These are phyloP conservation scores for Xylaria sp. DNA, from an alignment of 2,329 filamentous ascomycete genomes.

Conservation along the genomic window DNA sequence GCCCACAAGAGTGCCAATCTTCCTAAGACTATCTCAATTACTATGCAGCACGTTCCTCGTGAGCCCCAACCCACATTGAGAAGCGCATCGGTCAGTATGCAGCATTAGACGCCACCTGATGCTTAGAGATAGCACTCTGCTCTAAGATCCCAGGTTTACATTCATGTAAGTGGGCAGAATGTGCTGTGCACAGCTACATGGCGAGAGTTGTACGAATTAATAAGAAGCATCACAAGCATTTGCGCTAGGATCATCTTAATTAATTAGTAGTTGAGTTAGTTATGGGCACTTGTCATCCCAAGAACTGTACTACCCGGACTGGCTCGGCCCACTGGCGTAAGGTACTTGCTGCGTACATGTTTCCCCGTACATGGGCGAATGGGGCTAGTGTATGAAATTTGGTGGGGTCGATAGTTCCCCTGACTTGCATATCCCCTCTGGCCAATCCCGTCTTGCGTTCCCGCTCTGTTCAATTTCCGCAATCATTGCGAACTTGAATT, in stretches of 20 bases:
- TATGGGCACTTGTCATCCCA: too few relatives aligned
- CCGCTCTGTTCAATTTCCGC: slow-evolving; percentile 36
- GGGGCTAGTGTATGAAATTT: slow-evolving; percentile 32
- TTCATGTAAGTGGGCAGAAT: too few relatives aligned
- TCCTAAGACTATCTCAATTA: background rate
- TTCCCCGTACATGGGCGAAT: slow-evolving; percentile 31
- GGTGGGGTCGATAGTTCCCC: slow-evolving; percentile 37
- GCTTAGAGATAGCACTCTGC: background rate
- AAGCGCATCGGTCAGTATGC: background rate
- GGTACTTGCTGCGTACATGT: background rate
- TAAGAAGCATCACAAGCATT: background rate
- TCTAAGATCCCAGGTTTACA: background rate
- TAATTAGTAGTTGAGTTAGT: background rate
- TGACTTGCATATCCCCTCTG: slow-evolving; percentile 32
- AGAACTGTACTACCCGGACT: background rate
- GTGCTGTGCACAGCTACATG: too few relatives aligned
- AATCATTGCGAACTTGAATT: background rate
- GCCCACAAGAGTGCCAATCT: background rate
- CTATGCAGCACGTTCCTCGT: slow-evolving; percentile 2
- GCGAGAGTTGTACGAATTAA: too few relatives aligned
- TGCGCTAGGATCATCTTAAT: background rate
- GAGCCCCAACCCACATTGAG: slow-evolving; percentile 21
- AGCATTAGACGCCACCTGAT: background rate
- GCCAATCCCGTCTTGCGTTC: slow-evolving; percentile 33
- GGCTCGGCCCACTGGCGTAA: slow-evolving; percentile 7